A percentile compares a stretch with the other conserved stretches of the same genome.
Evolutionary conservation across 176 grass and related monocot species (phyloP).

Genomic region (Metroxylon sagu): DNA sequence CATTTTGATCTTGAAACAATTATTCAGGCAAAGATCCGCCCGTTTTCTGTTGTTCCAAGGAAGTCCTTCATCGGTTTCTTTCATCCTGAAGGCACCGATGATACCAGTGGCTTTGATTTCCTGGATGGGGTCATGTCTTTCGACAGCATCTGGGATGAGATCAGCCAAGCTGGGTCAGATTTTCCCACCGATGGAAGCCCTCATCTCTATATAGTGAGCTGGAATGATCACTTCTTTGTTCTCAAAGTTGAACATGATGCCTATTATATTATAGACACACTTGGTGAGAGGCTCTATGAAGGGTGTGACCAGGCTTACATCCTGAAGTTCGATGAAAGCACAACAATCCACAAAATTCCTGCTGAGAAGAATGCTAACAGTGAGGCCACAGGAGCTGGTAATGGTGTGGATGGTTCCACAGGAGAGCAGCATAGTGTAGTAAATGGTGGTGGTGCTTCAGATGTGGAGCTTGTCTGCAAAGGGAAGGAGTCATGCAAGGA

Average conservation of each 20-base stretch:
- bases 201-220: conserved; percentile 14
- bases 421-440: neutral
- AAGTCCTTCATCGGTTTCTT: conserved; percentile 21
- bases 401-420: neutral
- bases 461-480: conserved; percentile 7
- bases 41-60: conserved; percentile 5
- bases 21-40: conserved; percentile 17
- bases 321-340: conserved; percentile 10
- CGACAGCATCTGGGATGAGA: conserved; percentile 20
- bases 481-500: conserved; percentile 17
- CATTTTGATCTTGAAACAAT: conserved; percentile 18
- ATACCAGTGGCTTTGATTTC: conserved; percentile 5
- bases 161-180: conserved; percentile 1
- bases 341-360: neutral
- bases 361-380: neutral
- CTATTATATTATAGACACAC: conserved; percentile 15
- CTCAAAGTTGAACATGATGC: conserved; percentile 13
- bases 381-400: neutral
- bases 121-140: conserved; percentile 12
- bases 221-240: conserved; percentile 19
- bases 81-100: conserved; percentile 1
- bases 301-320: conserved; percentile 17
- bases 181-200: neutral
- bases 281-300: conserved; percentile 15
- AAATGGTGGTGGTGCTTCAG: neutral